A percentile compares a stretch with the other conserved stretches of the same genome.
These are phyloP conservation scores for Tetrapisispora namnaoensis DNA, from an alignment of 805 yeast genomes.

Conservation along the genomic window DNA sequence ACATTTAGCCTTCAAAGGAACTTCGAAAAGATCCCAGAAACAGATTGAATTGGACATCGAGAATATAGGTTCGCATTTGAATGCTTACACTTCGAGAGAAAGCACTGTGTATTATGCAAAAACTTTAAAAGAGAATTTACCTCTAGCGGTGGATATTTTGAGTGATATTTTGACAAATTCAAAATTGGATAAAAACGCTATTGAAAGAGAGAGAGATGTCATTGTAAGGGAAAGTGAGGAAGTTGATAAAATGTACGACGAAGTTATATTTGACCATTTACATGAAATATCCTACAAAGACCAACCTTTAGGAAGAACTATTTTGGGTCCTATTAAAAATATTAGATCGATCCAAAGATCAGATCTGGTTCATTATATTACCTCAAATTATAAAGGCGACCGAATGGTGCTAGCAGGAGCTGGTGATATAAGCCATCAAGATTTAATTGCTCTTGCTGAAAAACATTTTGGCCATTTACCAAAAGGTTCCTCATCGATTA, in stretches of 20 bases:
- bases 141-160: constrained; percentile 76
- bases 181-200: constrained; percentile 68
- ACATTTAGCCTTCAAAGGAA: constrained; percentile 95
- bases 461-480: constrained; percentile 63
- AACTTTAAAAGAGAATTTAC: constrained; percentile 69
- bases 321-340: constrained; percentile 86
- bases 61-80: constrained; percentile 91
- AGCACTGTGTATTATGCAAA: constrained; percentile 95
- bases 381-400: constrained; percentile 85
- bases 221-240: constrained; percentile 95
- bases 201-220: constrained; percentile 93
- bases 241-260: constrained; percentile 97
- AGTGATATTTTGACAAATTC: constrained; percentile 85
- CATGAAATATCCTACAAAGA: constrained; percentile 85
- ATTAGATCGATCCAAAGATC: constrained; percentile 68
- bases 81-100: constrained; percentile 97
- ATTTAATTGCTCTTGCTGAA: constrained; percentile 67
- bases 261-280: constrained; percentile 92
- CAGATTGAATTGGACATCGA: constrained; percentile 88
- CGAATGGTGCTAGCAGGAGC: constrained; percentile 97
- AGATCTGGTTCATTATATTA: constrained; percentile 72
- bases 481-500: constrained; percentile 27
- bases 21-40: constrained; percentile 67
- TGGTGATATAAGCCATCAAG: constrained; percentile 85
- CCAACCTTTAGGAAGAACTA: constrained; percentile 94